These are phyloP conservation scores for Aspergillus campestris DNA, from an alignment of 495 filamentous ascomycete species.

Conservation along the genomic window DNA sequence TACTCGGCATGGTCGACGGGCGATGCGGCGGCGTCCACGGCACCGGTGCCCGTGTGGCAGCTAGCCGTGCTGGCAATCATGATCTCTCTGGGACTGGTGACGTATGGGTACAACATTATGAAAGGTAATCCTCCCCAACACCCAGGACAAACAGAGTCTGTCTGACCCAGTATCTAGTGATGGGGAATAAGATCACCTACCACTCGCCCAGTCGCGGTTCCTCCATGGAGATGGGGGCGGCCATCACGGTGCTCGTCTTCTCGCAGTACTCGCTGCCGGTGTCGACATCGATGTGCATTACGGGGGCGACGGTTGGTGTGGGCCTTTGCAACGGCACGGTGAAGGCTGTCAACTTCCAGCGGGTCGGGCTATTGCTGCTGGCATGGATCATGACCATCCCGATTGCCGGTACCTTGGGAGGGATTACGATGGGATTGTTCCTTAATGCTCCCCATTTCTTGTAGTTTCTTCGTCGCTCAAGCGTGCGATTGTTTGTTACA, in stretches of 20 bases:
- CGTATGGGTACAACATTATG: constrained; percentile 66
- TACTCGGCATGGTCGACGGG: constrained; percentile 58
- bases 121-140: constrained; percentile 29
- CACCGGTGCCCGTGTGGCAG: constrained; percentile 51
- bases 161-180: constrained; percentile 31
- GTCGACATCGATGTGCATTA: constrained; percentile 53
- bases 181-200: constrained; percentile 63
- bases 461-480: no score
- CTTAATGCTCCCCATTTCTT: constrained; percentile 51
- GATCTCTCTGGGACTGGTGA: constrained; percentile 50
- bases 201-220: constrained; percentile 53
- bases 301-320: constrained; percentile 49
- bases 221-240: constrained; percentile 60
- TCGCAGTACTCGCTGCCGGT: constrained; percentile 54
- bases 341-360: constrained; percentile 58
- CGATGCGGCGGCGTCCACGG: constrained; percentile 35
- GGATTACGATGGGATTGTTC: constrained; percentile 52
- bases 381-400: constrained; percentile 60
- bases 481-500: no score
- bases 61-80: constrained; percentile 43
- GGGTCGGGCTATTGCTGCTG: constrained; percentile 43
- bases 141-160: neutral
- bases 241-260: constrained; percentile 57
- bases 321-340: constrained; percentile 48
- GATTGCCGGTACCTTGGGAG: constrained; percentile 50